Evolutionary conservation across 208 protist genomes (phyloP).

Genomic region (Leptomonas pyrrhocoris): DNA sequence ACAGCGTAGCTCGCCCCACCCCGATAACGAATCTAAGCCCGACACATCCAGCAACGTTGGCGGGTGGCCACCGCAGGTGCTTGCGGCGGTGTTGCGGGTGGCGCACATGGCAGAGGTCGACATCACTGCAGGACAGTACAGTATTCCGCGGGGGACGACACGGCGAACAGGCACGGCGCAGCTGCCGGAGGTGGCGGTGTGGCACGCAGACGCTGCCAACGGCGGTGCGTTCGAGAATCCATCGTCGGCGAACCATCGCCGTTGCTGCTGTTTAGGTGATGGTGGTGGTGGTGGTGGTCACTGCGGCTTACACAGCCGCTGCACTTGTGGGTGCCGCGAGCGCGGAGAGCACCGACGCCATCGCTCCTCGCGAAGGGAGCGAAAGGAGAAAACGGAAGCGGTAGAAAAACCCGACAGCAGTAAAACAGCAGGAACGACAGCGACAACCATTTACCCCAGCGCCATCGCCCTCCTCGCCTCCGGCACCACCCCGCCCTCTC

Average conservation of each 20-base stretch:
- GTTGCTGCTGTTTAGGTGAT: background rate
- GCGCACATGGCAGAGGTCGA: conserved; percentile 58
- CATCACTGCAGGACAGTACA: conserved; percentile 50
- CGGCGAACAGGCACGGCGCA: conserved; percentile 19
- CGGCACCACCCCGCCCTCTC: background rate
- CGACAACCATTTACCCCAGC: conserved; percentile 1
- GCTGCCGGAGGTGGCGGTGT: conserved; percentile 13
- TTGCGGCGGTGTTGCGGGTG: conserved; percentile 35
- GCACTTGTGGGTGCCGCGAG: background rate
- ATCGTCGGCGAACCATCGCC: background rate
- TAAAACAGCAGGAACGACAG: background rate
- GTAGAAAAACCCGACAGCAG: background rate
- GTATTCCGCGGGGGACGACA: conserved; percentile 8
- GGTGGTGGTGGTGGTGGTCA: background rate
- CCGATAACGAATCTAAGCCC: background rate
- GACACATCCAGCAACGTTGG: no score
- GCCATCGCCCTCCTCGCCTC: conserved; percentile 13
- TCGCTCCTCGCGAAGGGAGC: background rate
- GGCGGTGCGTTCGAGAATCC: no score
- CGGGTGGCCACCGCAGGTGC: conserved; percentile 21
- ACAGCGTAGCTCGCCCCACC: background rate
- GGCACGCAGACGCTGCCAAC: no score
- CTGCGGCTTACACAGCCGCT: background rate
- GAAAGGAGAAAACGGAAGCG: background rate
- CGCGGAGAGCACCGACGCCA: background rate